phyloP scores from a whole-genome alignment of 768 basidiomycete genomes.

The Phaffia australis region DNA sequence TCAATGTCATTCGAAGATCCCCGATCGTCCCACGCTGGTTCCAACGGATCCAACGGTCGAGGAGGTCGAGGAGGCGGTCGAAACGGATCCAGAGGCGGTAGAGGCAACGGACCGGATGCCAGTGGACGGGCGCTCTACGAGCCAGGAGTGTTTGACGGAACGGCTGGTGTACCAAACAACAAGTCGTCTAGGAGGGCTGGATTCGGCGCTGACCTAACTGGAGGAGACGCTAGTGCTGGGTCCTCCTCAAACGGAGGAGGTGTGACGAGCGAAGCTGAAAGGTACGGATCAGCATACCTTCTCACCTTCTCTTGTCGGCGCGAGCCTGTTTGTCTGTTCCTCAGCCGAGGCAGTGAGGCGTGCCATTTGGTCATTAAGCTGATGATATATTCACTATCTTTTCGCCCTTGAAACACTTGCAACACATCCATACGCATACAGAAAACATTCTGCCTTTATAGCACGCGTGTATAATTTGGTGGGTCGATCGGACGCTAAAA shows the following conservation, averaged over 20 bases:
- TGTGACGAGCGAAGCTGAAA: conserved; percentile 18
- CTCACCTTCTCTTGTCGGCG: no score
- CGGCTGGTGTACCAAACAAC: neutral
- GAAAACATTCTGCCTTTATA: conserved; percentile 58
- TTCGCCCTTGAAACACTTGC: neutral
- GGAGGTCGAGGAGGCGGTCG: conserved; percentile 5
- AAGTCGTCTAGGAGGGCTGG: conserved; percentile 27
- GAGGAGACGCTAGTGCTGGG: conserved; percentile 7
- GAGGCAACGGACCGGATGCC: conserved; percentile 1
- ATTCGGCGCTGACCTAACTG: conserved; percentile 34
- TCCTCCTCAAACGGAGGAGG: neutral
- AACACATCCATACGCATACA: conserved; percentile 34
- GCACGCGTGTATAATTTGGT: conserved; percentile 46
- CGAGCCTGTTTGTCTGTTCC: no score
- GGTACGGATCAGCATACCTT: conserved; percentile 8
- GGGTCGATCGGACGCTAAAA: conserved; percentile 36
- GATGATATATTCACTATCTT: neutral
- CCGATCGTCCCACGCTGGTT: neutral
- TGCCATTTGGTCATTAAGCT: no score
- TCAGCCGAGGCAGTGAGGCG: no score
- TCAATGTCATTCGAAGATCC: conserved; percentile 24
- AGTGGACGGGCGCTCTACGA: neutral
- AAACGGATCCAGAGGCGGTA: neutral
- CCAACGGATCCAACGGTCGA: neutral
- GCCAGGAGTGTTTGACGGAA: conserved; percentile 1